Evolutionary conservation across 202 grass and related monocot species (phyloP), one percentile per base, ranked within the genome.

Genomic region (Zizania palustris): DNA sequence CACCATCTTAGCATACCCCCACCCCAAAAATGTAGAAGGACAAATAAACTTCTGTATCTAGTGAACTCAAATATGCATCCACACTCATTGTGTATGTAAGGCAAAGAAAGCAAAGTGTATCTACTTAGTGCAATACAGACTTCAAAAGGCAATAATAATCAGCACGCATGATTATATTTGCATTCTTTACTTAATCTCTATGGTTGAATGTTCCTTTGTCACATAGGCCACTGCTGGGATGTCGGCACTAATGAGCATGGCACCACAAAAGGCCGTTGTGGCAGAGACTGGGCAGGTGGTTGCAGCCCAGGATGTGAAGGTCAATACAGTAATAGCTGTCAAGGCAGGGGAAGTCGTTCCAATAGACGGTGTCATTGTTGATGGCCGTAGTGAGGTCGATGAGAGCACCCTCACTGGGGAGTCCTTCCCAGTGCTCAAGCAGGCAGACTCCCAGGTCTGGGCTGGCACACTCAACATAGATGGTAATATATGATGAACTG

Each of bases 331-430:
- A 50, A 76, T 99, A 39, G 89, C 96, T 28, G 84, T 99, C 54
- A 99, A 99, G 79, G 96, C 96, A 0, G 96, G 96, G 43, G 92
- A 99, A 62, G 39, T 91, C 3, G 54, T 99, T 8, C 92, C 96
- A 4, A 91, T 99, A 9, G 96, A 99, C 3, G 96, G 96, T 65
- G 50, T 99, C 7, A 92, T 99, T 13, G 76, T 86, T 0, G 87
- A 91, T 28, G 96, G 96, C 10, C 77, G 72, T 43, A 89, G 96
- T 49, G 96, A 99, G 79, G 88, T 99, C 37, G 88, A 99, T 10
- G 92, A 99, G 86, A 92, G 84, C 44, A 93, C 80, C 56, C 92
- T 99, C 22, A 99, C 96, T 0, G 96, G 96, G 79, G 96, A 99
- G 66, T 96, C 92, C 12, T 96, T 93, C 68, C 96, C 96, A 0